phyloP scores from a whole-genome alignment of 805 yeast genomes.

The Pichia paraexigua region DNA sequence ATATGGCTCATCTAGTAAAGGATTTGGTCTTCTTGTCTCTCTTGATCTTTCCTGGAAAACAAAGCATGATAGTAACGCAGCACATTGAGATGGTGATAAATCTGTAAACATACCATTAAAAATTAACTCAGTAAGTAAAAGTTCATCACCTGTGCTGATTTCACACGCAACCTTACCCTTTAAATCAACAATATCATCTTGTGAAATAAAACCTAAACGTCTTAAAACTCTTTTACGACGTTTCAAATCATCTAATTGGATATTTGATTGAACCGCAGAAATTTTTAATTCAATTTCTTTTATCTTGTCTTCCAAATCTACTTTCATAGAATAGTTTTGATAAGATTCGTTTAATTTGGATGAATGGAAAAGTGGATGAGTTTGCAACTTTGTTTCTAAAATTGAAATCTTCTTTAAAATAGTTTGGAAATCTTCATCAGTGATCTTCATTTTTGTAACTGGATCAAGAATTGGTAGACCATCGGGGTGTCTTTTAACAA shows the following conservation, averaged over 20 bases:
- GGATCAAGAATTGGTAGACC: slow-evolving; percentile 93
- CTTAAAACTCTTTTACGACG: slow-evolving; percentile 89
- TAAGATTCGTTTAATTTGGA: slow-evolving; percentile 56
- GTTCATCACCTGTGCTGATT: slow-evolving; percentile 84
- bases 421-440: slow-evolving; percentile 58
- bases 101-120: slow-evolving; percentile 95
- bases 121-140: slow-evolving; percentile 79
- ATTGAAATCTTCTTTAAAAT: slow-evolving; percentile 75
- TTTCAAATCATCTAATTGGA: slow-evolving; percentile 89
- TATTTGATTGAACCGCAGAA: slow-evolving; percentile 78
- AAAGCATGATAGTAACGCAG: slow-evolving; percentile 86
- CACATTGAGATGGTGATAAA: slow-evolving; percentile 81
- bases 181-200: slow-evolving; percentile 82
- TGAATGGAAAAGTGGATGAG: slow-evolving; percentile 62
- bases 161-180: slow-evolving; percentile 93
- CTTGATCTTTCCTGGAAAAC: slow-evolving; percentile 95
- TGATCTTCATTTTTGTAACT: slow-evolving; percentile 81
- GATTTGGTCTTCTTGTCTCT: slow-evolving; percentile 75
- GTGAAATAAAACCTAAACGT: slow-evolving; percentile 82
- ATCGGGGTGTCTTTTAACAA: slow-evolving; percentile 75
- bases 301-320: slow-evolving; percentile 50
- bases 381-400: slow-evolving; percentile 60
- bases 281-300: slow-evolving; percentile 57
- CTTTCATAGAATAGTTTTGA: slow-evolving; percentile 56
- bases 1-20: slow-evolving; percentile 89